These are phyloP conservation scores for Mortierella polycephala DNA, from an alignment of 371 early-diverging fungal species.

Conservation along the genomic window DNA sequence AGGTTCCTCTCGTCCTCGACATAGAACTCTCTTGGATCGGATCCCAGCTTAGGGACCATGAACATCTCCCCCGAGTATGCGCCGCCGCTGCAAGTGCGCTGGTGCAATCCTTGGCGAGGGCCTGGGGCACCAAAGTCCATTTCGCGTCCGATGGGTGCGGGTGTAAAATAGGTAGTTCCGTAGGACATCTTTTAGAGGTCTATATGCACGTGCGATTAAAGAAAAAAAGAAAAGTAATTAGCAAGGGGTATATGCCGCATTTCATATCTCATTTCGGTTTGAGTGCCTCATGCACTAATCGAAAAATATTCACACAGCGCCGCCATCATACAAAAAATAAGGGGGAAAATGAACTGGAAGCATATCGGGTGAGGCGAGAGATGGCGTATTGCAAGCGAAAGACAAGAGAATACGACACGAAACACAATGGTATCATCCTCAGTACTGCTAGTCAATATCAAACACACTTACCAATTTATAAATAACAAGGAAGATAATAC, in stretches of 20 bases:
- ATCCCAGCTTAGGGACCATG: conserved; percentile 37
- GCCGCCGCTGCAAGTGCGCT: conserved; percentile 36
- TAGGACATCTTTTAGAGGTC: conserved; percentile 29
- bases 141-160: conserved; percentile 42
- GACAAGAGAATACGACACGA: too few species aligned
- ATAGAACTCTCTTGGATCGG: conserved; percentile 44
- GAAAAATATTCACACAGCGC: too few species aligned
- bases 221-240: not conserved
- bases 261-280: not conserved
- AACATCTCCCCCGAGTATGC: conserved; percentile 46
- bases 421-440: too few species aligned
- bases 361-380: too few species aligned
- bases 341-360: too few species aligned
- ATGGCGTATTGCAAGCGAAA: too few species aligned
- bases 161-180: conserved; percentile 45
- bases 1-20: conserved; percentile 36
- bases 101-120: conserved; percentile 28
- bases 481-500: too few species aligned
- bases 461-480: too few species aligned
- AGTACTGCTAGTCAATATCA: too few species aligned
- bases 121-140: conserved; percentile 25
- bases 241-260: conserved; percentile 11
- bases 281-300: too few species aligned
- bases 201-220: not conserved
- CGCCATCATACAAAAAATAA: too few species aligned